Conservation (phyloP, 2,329 filamentous ascomycete species). For the Pestalotiopsis sp. region DNA sequence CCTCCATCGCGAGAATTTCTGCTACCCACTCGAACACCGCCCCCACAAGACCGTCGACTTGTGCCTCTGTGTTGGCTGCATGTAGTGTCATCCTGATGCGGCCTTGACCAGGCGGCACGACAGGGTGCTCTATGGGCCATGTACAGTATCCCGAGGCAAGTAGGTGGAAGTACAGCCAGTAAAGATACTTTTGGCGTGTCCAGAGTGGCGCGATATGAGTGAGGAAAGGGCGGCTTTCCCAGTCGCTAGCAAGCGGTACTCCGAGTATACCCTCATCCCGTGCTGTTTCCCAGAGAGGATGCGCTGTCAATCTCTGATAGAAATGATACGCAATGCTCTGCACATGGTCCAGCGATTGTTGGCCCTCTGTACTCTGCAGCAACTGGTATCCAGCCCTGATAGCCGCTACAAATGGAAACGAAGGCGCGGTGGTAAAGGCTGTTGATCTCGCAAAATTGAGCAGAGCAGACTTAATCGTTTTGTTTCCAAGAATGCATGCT, state of each 20-base stretch:
- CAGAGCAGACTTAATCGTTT: constrained; percentile 15
- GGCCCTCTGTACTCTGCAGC: constrained; percentile 37
- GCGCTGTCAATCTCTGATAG: constrained; percentile 24
- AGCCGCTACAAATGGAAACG: constrained; percentile 41
- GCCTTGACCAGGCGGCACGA: constrained; percentile 40
- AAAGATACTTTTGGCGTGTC: constrained; percentile 27
- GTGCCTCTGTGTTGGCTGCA: constrained; percentile 39
- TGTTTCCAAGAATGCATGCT: constrained; percentile 26
- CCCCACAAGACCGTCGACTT: constrained; percentile 35
- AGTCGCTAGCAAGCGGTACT: constrained; percentile 31
- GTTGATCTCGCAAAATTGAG: constrained; percentile 34
- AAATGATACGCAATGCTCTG: constrained; percentile 31
- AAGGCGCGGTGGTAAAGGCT: constrained; percentile 44
- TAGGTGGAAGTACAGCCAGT: constrained; percentile 29
- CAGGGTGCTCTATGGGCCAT: constrained; percentile 39
- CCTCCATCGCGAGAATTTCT: constrained; percentile 34
- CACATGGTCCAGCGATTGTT: constrained; percentile 20
- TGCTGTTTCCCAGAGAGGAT: constrained; percentile 28
- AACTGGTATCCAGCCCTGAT: constrained; percentile 37
- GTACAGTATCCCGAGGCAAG: constrained; percentile 21
- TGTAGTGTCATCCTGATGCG: constrained; percentile 44
- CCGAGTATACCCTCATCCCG: constrained; percentile 28
- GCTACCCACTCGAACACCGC: constrained; percentile 33
- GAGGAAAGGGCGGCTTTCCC: constrained; percentile 23
- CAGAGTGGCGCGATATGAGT: constrained; percentile 34